Base-by-base conservation (phyloP, 805 yeast species). In the Starmerella gropengiesseri region DNA sequence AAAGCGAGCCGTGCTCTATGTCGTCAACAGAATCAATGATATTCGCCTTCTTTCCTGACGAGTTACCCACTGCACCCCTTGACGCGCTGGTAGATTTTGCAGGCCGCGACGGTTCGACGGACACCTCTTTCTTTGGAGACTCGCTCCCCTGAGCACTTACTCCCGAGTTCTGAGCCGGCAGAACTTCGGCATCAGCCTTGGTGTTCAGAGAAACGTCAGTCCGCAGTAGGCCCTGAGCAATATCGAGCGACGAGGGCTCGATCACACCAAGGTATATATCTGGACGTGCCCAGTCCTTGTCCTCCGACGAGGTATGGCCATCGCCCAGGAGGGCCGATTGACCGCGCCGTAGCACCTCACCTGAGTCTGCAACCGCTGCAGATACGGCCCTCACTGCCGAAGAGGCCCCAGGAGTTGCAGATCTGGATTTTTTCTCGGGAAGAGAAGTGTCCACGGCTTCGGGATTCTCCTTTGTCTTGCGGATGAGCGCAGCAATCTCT, bases 401-500 rank as follows among this genome's bases (percentile, higher is more conserved):
- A n/a, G n/a, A n/a, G 2, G 29, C 26, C 7, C 14, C 21, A 23
- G 21, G 21, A 22, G n/a, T 4, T 7, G 29, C 6, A 4, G 35
- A 20, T 5, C 5, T n/a, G 12, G 14, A 7, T 21, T 22, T 31
- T 19, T 12, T 27, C 11, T 42, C 46, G 4, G 52, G 49, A 11
- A 43, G 21, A 3, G 36, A 40, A 1, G 47, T 46, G 40, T 48
- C 49, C 7, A 46, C 44, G 12, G 44, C 18, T 4, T 31, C 25
- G 13, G 49, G 41, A 20, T 40, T 26, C 7, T 22, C n/a, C 34
- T 41, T 34, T 3, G 51, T 47, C 7, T 42, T 32, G 41, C 69
- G 63, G 2, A 85, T 73, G 25, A 82, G 47, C n/a, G 64, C 67
- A 0, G 85, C 78, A 28, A 86, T 55, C 32, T 68, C 72, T 44